These are phyloP conservation scores for Termitomyces sp. DNA, from an alignment of 768 basidiomycete species.

Conservation along the genomic window DNA sequence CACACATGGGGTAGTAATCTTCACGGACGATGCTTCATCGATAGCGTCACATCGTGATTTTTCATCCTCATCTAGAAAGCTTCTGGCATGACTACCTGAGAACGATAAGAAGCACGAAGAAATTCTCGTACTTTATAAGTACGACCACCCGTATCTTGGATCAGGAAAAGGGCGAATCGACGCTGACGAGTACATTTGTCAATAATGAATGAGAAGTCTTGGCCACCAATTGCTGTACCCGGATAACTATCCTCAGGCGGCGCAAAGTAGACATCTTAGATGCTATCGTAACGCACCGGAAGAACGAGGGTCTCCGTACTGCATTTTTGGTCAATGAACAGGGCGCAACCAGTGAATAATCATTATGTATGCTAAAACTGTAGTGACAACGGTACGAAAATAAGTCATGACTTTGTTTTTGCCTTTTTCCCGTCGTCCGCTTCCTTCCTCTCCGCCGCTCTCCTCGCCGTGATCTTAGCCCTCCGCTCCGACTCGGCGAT, in stretches of 20 bases:
- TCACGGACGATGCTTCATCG: neutral
- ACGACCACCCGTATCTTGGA: neutral
- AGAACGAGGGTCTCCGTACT: too few relatives aligned
- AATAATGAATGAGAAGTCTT: too few relatives aligned
- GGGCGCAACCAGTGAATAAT: neutral
- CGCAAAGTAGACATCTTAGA: too few relatives aligned
- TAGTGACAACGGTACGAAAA: neutral
- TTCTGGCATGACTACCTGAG: too few relatives aligned
- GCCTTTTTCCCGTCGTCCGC: too few relatives aligned
- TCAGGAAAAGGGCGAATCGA: too few relatives aligned
- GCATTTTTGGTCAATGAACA: neutral
- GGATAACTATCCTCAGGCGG: too few relatives aligned
- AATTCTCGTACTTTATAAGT: neutral
- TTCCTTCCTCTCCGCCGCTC: constrained; percentile 24
- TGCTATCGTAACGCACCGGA: too few relatives aligned
- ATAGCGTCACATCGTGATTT: neutral
- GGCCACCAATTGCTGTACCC: too few relatives aligned
- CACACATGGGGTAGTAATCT: neutral
- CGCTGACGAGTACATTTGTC: too few relatives aligned
- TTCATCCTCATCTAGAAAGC: neutral
- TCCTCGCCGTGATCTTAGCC: constrained; percentile 28
- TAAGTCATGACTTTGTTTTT: neutral
- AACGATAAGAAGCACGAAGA: too few relatives aligned
- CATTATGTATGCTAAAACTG: neutral
- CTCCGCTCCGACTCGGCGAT: constrained; percentile 50